Conservation (phyloP, 2,329 filamentous ascomycete species). For the Pseudohalonectria lignicola region DNA sequence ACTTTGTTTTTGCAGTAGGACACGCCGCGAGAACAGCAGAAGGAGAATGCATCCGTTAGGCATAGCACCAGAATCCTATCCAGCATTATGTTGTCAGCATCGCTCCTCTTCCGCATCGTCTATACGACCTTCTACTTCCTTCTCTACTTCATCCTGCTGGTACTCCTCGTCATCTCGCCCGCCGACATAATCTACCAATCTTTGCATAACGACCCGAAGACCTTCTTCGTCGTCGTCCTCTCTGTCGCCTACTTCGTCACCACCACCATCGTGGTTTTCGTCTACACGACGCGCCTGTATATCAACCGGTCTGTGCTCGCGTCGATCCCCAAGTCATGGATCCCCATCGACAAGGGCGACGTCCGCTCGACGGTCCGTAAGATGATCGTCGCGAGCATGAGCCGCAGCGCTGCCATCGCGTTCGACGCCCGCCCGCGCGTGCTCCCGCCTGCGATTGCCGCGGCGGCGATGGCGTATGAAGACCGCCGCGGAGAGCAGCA, state of each 20-base stretch:
- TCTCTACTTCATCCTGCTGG: slow-evolving; percentile 61
- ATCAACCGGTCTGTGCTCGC: slow-evolving; percentile 70
- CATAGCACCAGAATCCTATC: not conserved
- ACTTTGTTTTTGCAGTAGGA: no score
- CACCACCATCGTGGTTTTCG: slow-evolving; percentile 55
- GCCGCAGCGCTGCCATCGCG: slow-evolving; percentile 69
- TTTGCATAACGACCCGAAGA: slow-evolving; percentile 34
- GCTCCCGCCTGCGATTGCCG: slow-evolving; percentile 9
- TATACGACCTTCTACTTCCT: slow-evolving; percentile 71
- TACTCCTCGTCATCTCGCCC: slow-evolving; percentile 69
- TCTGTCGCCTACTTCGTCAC: slow-evolving; percentile 70
- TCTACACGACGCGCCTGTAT: slow-evolving; percentile 79
- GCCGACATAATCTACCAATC: slow-evolving; percentile 74
- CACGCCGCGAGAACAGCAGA: not conserved
- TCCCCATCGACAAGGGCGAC: slow-evolving; percentile 79
- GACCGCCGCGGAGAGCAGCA: slow-evolving; percentile 7
- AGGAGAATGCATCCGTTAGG: not conserved
- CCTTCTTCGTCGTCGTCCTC: slow-evolving; percentile 69
- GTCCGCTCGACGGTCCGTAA: slow-evolving; percentile 63
- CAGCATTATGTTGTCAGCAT: slow-evolving; percentile 25
- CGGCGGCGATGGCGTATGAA: slow-evolving; percentile 8
- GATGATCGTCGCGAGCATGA: slow-evolving; percentile 63
- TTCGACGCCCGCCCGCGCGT: slow-evolving; percentile 66
- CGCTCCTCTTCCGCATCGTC: slow-evolving; percentile 63
- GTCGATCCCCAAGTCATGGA: slow-evolving; percentile 76